These are phyloP conservation scores for Trifolium dubium DNA, from an alignment of 306 rosid genomes.

Conservation along the genomic window DNA sequence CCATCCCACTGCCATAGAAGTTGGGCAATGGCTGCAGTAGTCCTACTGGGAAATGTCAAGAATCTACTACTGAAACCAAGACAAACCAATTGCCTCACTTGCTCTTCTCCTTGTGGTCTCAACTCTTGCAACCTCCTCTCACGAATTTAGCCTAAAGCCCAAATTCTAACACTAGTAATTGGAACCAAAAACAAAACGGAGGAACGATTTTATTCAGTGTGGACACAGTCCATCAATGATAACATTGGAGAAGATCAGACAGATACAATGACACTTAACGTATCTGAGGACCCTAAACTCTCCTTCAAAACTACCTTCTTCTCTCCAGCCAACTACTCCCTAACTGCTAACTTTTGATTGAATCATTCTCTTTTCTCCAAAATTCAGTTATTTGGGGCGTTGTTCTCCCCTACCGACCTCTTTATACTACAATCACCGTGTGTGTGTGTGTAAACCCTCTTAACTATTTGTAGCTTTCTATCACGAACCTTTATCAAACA, in stretches of 20 bases:
- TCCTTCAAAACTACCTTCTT: conserved; percentile 3
- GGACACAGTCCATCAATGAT: background rate
- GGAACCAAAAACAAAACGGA: background rate
- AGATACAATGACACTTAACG: background rate
- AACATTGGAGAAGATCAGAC: background rate
- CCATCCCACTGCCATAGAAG: too few relatives aligned
- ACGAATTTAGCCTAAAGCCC: background rate
- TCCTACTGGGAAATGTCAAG: background rate
- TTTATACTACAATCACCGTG: too few relatives aligned
- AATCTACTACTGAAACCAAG: background rate
- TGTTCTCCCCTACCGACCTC: background rate
- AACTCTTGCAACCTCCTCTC: background rate
- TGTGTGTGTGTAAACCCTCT: too few relatives aligned
- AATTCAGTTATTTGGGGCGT: background rate
- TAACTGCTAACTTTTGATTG: conserved; percentile 6
- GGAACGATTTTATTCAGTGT: background rate
- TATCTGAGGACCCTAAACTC: background rate
- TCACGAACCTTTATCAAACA: too few relatives aligned
- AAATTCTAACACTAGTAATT: conserved; percentile 4
- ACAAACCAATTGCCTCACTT: background rate
- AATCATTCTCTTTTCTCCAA: background rate
- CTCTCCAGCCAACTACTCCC: conserved; percentile 2
- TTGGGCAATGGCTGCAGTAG: background rate
- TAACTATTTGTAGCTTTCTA: too few relatives aligned
- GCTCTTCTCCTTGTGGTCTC: background rate